Base-by-base conservation (phyloP, 2,329 filamentous ascomycete species). In the Beauveria bassiana region DNA sequence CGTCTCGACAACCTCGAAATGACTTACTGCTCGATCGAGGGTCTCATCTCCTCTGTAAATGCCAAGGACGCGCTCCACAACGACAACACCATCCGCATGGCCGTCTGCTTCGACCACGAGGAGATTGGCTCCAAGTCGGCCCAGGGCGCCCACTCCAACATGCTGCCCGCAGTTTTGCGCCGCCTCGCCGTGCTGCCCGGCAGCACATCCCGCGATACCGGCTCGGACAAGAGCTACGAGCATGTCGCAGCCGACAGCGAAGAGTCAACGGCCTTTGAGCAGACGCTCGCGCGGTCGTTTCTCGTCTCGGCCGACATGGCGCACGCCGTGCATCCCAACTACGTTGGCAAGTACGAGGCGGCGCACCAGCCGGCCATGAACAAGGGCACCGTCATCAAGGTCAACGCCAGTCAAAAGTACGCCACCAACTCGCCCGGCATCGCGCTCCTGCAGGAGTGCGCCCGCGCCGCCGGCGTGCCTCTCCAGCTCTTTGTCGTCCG, bases 261-360 rank as follows among this genome's bases (percentile, higher is more conserved):
- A 66, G 77, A 88, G 16, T 78, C 86, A 7, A 96, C 93, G 1
- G 91, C 92, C 40, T 97, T 92, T 72, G 95, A 99, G 77, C 93
- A 98, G 79, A 95, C 91, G 1, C 82, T 96, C 58, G 85, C 92
- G 6, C 89, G 89, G 31, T 97, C 92, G 1, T 97, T 99, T 82
- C 86, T 99, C 63, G 82, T 99, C 65, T 96, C 91, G 6, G 95
- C 95, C 58, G 95, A 99, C 73, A 98, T 99, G 95, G 93, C 95
- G 1, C 95, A 99, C 78, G 89, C 89, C 5, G 87, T 99, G 16
- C 91, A 99, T 75, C 95, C 95, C 62, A 99, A 99, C 79, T 99
- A 97, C 73, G 82, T 87, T 5, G 86, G 78, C 68, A 98, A 98
- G 76, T 96, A 98, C 76, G 95, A 99, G 78, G 76, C 86, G 42